phyloP scores from a whole-genome alignment of 805 yeast genomes.

The Candida incommunis region DNA sequence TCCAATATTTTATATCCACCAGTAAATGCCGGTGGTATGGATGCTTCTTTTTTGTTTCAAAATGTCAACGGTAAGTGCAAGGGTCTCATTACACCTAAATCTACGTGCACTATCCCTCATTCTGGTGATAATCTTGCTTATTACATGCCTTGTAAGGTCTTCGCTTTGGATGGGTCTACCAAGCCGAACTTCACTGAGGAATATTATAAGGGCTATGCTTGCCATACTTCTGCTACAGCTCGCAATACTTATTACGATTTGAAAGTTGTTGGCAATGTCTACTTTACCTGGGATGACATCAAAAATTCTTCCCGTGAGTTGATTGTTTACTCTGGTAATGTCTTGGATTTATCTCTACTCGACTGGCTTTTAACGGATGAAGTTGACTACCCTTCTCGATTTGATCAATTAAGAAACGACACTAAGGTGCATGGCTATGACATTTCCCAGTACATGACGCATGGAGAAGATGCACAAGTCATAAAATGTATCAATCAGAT shows the following conservation, averaged over 20 bases:
- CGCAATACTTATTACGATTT: slow-evolving; percentile 53
- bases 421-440: slow-evolving; percentile 59
- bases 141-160: slow-evolving; percentile 88
- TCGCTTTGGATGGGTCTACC: slow-evolving; percentile 57
- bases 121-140: slow-evolving; percentile 58
- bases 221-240: slow-evolving; percentile 66
- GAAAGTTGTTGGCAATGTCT: slow-evolving; percentile 58
- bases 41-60: slow-evolving; percentile 58
- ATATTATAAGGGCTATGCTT: slow-evolving; percentile 76
- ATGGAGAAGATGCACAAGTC: slow-evolving; percentile 49
- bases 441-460: slow-evolving; percentile 57
- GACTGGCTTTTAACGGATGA: slow-evolving; percentile 63
- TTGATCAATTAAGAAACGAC: slow-evolving; percentile 46
- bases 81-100: slow-evolving; percentile 57
- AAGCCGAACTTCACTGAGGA: slow-evolving; percentile 43
- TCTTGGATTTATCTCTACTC: slow-evolving; percentile 64
- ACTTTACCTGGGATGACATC: slow-evolving; percentile 83
- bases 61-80: slow-evolving; percentile 89
- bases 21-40: slow-evolving; percentile 52
- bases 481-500: slow-evolving; percentile 80
- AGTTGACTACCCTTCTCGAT: slow-evolving; percentile 56
- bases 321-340: slow-evolving; percentile 81
- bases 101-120: slow-evolving; percentile 56
- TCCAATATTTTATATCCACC: slow-evolving; percentile 76
- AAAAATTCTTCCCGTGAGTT: slow-evolving; percentile 54